Percentiles rank a stretch among this genome's conserved stretches.
Conservation (phyloP, 208 protist species). For the Leishmania tarentolae region DNA sequence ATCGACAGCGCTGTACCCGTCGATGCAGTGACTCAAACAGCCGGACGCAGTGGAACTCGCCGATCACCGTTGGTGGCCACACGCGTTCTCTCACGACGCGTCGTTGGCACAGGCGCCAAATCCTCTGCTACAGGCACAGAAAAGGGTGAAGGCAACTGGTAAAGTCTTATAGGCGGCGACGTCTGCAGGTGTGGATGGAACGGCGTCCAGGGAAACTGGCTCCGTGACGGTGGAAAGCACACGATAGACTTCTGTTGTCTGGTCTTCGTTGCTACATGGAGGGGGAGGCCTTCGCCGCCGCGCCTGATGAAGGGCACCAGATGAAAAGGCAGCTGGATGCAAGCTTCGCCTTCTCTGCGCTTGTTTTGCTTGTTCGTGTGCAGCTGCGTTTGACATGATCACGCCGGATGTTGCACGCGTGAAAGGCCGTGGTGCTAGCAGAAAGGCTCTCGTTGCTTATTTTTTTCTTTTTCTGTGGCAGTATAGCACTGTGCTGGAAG, state of each 20-base stretch:
- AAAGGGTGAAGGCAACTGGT: background rate
- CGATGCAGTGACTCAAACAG: background rate
- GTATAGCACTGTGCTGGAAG: background rate
- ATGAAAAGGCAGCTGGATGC: background rate
- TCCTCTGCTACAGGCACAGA: background rate
- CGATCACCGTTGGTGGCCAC: slow-evolving; percentile 13
- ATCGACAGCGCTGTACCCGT: background rate
- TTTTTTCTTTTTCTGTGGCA: background rate
- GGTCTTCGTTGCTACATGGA: background rate
- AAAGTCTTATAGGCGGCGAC: background rate
- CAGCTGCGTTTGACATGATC: background rate
- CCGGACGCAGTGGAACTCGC: background rate
- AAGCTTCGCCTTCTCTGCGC: background rate
- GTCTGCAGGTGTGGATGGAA: background rate
- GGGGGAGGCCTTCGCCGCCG: background rate
- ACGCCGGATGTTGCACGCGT: background rate
- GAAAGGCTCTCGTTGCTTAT: background rate
- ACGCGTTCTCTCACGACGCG: slow-evolving; percentile 4
- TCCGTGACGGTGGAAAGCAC: background rate
- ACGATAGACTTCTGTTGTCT: background rate
- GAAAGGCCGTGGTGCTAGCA: background rate
- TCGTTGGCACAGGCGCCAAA: background rate
- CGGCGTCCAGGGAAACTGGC: background rate
- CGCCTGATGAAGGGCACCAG: background rate
- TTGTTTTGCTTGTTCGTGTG: background rate